Evolutionary conservation across 768 basidiomycete genomes (phyloP), one percentile per base, ranked within the genome.

Genomic region (Thelephora ganbajun): DNA sequence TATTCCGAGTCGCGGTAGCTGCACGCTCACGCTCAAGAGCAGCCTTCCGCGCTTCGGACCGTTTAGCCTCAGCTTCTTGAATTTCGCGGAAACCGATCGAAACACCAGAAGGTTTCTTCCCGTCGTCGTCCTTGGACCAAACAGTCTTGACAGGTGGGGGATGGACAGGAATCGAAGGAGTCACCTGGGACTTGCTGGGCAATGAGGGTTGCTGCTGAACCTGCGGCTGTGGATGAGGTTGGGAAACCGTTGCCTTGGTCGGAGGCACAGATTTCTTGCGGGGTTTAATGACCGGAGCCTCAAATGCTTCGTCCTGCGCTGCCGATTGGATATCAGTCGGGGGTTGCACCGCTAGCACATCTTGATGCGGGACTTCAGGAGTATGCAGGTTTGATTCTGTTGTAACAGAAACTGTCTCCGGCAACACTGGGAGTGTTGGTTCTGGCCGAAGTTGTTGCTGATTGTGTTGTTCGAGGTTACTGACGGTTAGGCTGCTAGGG

Each of bases 61-160:
- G 83, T 65, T 78, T 89, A 6, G 76, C 77, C 63, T 99, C 96
- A 2, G 83, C 80, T 54, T 96, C 91, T 61, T 99, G 96, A 42
- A 99, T 99, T 49, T 98, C 91, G 48, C 92, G 81, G 34, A 99
- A 66, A 51, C 86, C 88, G 34, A 82, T 67, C 19, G 80, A 65
- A 4, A 64, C 55, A 13, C 62, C 62, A 12, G 65, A 57, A 6
- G 61, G 55, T 59, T 78, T 79, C 62, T 77, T 77, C 35, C 67
- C 66, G 12, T 86, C 84, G 35, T 86, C 80, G 33, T 81, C 81
- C 51, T 74, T 76, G 16, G 72, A 68, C 81, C 84, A 86, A 13
- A 77, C 74, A 39, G 72, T 65, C 56, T 81, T 82, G 13, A 64
- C 48, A 34, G 61, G 65, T 22, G 57, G 44, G n/a, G 52, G 23